Evolutionary conservation across 2,329 filamentous ascomycete species (phyloP).

Genomic region (Aureobasidium pullulans): DNA sequence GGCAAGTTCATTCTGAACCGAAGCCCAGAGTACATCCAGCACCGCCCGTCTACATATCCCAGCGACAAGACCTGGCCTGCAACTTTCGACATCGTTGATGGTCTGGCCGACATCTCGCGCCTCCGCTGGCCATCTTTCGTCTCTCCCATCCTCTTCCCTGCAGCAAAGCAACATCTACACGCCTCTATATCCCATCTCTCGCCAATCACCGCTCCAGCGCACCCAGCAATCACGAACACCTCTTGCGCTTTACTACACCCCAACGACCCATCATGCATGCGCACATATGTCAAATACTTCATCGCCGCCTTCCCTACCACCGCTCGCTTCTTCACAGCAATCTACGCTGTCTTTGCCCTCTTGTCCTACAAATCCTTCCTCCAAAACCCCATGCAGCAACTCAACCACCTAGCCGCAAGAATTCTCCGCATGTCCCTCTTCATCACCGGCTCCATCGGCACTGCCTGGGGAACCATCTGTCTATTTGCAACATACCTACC

Average conservation of each 20-base stretch:
- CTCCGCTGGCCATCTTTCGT: constrained; percentile 82
- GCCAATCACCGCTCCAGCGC: constrained; percentile 74
- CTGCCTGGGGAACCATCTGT: constrained; percentile 83
- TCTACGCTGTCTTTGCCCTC: constrained; percentile 66
- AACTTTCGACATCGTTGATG: constrained; percentile 70
- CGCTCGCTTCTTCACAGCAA: constrained; percentile 66
- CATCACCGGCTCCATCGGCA: constrained; percentile 74
- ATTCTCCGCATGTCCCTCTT: constrained; percentile 72
- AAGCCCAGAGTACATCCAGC: constrained; percentile 72
- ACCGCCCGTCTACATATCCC: constrained; percentile 62
- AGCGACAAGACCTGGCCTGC: constrained; percentile 63
- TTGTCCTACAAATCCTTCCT: constrained; percentile 62
- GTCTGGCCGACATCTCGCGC: constrained; percentile 70
- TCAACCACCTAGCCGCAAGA: constrained; percentile 58
- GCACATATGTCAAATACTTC: constrained; percentile 83
- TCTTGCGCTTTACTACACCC: constrained; percentile 89
- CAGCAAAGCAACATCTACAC: constrained; percentile 49
- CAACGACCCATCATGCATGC: constrained; percentile 75
- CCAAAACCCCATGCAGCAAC: constrained; percentile 57
- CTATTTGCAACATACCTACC: constrained; percentile 78
- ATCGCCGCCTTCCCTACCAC: constrained; percentile 73
- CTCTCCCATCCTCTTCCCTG: constrained; percentile 80
- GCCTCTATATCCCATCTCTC: constrained; percentile 59
- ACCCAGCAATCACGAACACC: constrained; percentile 76
- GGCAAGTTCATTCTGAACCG: constrained; percentile 60